A percentile compares a stretch with the other conserved stretches of the same genome.
These are phyloP conservation scores for Ophidiomyces ophidiicola DNA, from an alignment of 2,329 filamentous ascomycete genomes.

Conservation along the genomic window DNA sequence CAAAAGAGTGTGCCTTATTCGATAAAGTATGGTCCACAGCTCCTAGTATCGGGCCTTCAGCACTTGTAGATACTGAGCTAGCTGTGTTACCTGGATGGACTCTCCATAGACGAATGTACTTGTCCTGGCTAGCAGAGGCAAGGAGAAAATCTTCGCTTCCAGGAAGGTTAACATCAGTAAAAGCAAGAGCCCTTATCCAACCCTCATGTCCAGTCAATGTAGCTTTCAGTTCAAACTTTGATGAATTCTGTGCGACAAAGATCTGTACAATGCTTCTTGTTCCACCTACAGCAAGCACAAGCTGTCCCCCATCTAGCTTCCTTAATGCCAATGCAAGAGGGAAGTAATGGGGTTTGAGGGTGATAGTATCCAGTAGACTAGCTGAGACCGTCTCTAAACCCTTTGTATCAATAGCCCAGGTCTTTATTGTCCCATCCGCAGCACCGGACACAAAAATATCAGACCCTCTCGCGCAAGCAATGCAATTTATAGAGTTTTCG, in stretches of 20 bases:
- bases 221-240: conserved; percentile 57
- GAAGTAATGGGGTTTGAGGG: conserved; percentile 65
- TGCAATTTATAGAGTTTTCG: conserved; percentile 58
- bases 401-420: conserved; percentile 51
- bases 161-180: conserved; percentile 40
- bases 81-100: conserved; percentile 59
- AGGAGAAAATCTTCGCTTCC: conserved; percentile 59
- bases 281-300: conserved; percentile 71
- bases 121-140: conserved; percentile 91
- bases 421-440: conserved; percentile 50
- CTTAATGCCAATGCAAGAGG: conserved; percentile 64
- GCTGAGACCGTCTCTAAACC: conserved; percentile 24
- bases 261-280: conserved; percentile 75
- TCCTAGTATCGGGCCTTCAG: conserved; percentile 28
- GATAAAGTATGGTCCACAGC: conserved; percentile 57
- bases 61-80: conserved; percentile 36
- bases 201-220: conserved; percentile 82
- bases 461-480: conserved; percentile 37
- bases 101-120: conserved; percentile 90
- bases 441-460: conserved; percentile 46
- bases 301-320: conserved; percentile 36
- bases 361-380: conserved; percentile 56
- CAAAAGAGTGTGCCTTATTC: conserved; percentile 77
- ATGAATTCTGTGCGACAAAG: conserved; percentile 46
- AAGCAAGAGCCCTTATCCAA: conserved; percentile 80